Conservation (phyloP, 108 stramenopile genomes). For the Aurantiochytrium sp. region DNA sequence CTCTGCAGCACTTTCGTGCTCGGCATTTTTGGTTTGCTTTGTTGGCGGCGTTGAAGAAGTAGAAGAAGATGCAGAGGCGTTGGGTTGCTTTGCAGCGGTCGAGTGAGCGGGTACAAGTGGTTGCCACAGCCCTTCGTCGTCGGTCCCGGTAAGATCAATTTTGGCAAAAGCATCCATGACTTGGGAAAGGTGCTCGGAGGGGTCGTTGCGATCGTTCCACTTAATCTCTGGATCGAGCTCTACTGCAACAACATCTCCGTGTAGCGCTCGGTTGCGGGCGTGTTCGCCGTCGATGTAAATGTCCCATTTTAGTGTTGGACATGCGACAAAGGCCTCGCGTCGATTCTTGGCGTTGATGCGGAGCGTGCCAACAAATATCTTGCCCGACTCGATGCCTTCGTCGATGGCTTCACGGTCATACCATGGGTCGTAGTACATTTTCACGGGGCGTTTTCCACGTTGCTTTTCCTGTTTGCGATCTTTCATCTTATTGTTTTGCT, state of each 20-base stretch:
- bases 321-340: neutral
- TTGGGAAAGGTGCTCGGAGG: neutral
- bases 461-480: neutral
- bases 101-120: neutral
- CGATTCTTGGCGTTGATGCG: constrained; percentile 11
- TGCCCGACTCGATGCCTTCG: neutral
- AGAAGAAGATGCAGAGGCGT: neutral
- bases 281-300: constrained; percentile 51
- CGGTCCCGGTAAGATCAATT: neutral
- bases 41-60: neutral
- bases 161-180: neutral
- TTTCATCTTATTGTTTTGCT: neutral
- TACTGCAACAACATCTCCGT: constrained; percentile 77
- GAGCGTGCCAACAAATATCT: neutral
- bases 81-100: neutral
- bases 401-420: neutral
- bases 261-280: constrained; percentile 67
- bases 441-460: neutral
- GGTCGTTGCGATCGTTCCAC: neutral
- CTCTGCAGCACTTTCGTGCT: neutral
- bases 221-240: constrained; percentile 36
- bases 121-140: neutral
- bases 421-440: neutral
- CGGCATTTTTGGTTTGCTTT: neutral
- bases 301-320: constrained; percentile 34